A percentile compares a stretch with the other conserved stretches of the same genome.
These are phyloP conservation scores for Picochlorum sp. DNA, from an alignment of 139 green algal genomes.

Conservation along the genomic window DNA sequence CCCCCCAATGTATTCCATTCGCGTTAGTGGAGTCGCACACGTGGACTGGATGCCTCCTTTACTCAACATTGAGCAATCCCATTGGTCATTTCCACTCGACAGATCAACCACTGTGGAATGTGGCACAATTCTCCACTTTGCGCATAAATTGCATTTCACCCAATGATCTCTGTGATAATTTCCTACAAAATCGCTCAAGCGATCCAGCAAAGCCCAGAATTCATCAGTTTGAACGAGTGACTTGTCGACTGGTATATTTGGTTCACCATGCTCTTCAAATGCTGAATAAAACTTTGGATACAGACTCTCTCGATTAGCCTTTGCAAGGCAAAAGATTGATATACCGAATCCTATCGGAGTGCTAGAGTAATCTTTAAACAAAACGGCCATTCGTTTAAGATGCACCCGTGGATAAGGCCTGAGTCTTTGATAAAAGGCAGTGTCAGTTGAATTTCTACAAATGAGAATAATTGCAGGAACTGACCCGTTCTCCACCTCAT, in stretches of 20 bases:
- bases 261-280: conserved; percentile 57
- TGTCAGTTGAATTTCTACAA: conserved; percentile 56
- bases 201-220: conserved; percentile 44
- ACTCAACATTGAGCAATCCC: conserved; percentile 47
- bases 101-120: conserved; percentile 24
- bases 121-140: conserved; percentile 50
- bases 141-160: conserved; percentile 59
- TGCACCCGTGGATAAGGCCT: conserved; percentile 69
- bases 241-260: conserved; percentile 61
- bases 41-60: conserved; percentile 24
- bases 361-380: conserved; percentile 75
- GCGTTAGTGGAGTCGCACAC: conserved; percentile 47
- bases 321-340: conserved; percentile 68
- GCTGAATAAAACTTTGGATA: conserved; percentile 61
- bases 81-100: conserved; percentile 17
- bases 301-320: conserved; percentile 30
- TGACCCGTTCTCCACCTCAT: conserved; percentile 72
- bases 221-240: conserved; percentile 24
- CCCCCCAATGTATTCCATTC: conserved; percentile 42
- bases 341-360: conserved; percentile 71
- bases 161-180: conserved; percentile 59
- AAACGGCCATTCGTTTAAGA: conserved; percentile 41
- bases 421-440: conserved; percentile 72
- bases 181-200: conserved; percentile 37
- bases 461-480: conserved; percentile 66